Conservation (phyloP, 2,329 filamentous ascomycete genomes). For the Penicillium griseofulvum region DNA sequence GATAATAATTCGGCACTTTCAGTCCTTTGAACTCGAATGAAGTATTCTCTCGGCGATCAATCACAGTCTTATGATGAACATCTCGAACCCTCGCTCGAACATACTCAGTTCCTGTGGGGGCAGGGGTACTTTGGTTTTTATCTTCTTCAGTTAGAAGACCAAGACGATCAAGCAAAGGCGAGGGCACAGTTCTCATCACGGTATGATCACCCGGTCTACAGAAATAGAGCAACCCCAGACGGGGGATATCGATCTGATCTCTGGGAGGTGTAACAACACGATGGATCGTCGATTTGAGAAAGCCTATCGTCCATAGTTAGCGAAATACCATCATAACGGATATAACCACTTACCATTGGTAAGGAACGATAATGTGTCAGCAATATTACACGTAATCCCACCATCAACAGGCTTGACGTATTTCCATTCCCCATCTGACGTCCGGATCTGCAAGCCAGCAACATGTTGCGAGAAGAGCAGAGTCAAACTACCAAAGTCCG, state of each 20-base stretch:
- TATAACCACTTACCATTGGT: constrained; percentile 42
- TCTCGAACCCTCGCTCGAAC: constrained; percentile 49
- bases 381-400: constrained; percentile 52
- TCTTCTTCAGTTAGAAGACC: constrained; percentile 43
- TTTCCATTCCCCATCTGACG: constrained; percentile 48
- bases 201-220: constrained; percentile 36
- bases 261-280: constrained; percentile 36
- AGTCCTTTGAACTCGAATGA: constrained; percentile 46
- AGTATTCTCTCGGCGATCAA: constrained; percentile 46
- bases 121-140: constrained; percentile 35
- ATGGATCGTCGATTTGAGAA: constrained; percentile 37
- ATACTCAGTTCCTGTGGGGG: constrained; percentile 46
- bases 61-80: constrained; percentile 47
- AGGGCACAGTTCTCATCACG: constrained; percentile 32
- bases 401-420: constrained; percentile 51
- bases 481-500: constrained; percentile 57
- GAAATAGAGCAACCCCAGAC: constrained; percentile 41
- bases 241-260: constrained; percentile 33
- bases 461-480: constrained; percentile 59
- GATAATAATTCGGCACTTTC: constrained; percentile 40
- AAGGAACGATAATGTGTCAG: constrained; percentile 49
- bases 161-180: constrained; percentile 37
- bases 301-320: constrained; percentile 4
- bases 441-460: constrained; percentile 55
- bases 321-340: background rate